A percentile compares a stretch with the other conserved stretches of the same genome.
These are phyloP conservation scores for Phalaenopsis equestris DNA, from an alignment of 106 monocot species.

Conservation along the genomic window DNA sequence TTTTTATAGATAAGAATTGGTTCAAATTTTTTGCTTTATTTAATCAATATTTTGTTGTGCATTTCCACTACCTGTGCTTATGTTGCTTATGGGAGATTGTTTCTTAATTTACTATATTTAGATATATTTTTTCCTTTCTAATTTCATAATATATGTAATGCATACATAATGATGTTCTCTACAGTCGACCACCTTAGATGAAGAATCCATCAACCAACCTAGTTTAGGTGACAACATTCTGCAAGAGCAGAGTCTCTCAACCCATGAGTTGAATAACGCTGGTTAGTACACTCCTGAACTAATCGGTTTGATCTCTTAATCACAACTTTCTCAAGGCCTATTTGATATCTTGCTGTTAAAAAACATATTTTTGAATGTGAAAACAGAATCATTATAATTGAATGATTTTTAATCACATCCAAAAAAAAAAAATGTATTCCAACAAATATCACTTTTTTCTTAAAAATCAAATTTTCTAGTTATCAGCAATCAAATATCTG, in stretches of 20 bases:
- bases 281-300: background rate
- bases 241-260: conserved; percentile 5
- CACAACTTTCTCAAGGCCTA: too few relatives aligned
- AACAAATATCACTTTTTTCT: background rate
- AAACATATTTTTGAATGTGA: background rate
- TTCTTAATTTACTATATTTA: background rate
- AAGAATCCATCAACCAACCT: background rate
- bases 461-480: too few relatives aligned
- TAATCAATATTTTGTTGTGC: too few relatives aligned
- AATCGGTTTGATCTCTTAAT: too few relatives aligned
- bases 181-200: background rate
- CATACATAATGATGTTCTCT: background rate
- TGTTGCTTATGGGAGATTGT: background rate
- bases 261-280: background rate
- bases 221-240: background rate
- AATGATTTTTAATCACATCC: too few relatives aligned
- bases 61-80: background rate
- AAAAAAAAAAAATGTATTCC: too few relatives aligned
- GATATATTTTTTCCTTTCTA: background rate
- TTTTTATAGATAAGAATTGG: too few relatives aligned
- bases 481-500: too few relatives aligned
- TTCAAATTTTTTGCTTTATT: too few relatives aligned
- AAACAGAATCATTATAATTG: background rate
- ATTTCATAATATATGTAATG: background rate
- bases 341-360: background rate